Evolutionary conservation across 2,329 filamentous ascomycete species (phyloP), one percentile per base, ranked within the genome.

Genomic region (Penicillium sp.): DNA sequence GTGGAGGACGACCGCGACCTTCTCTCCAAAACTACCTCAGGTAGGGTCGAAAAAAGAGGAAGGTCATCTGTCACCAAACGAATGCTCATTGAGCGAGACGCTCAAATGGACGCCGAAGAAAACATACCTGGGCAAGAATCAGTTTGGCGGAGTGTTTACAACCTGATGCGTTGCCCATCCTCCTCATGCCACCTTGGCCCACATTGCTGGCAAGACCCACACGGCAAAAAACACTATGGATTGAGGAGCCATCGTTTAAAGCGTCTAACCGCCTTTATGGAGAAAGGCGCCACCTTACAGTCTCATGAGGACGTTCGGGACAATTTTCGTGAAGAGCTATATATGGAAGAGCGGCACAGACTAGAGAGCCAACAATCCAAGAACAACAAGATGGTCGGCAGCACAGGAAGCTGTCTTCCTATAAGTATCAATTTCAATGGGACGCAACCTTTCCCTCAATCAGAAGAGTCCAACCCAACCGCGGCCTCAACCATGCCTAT

Each of bases 141-240:
- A 0, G 35, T 57, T 23, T 64, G 45, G 60, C 48, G 47, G 7
- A n/a, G 10, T 26, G 52, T 62, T 1, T 64, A 64, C 38, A 54
- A 30, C 19, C 13, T 60, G 32, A 60, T 60, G 40, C 34, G 47
- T 27, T 60, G 50, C n/a, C 46, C 32, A 38, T 47, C 34, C 0
- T 19, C 47, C 10, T 54, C 39, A n/a, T 62, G 50, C 36, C 34
- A 61, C 11, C 55, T 62, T 27, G 55, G 56, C 11, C 55, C 44
- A 18, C 29, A 62, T 45, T 62, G 50, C 48, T 62, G 35, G 55
- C 47, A 58, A 39, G 56, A 62, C 30, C 56, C 55, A 10, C 26
- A 50, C 14, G 35, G 53, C 14, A 60, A 57, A 29, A 64, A 62
- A 32, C 51, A 62, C 38, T 58, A 60, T 47, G 5, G 14, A 8